phyloP scores from a whole-genome alignment of 2,329 filamentous ascomycete species.

The Clarireedia homoeocarpa region DNA sequence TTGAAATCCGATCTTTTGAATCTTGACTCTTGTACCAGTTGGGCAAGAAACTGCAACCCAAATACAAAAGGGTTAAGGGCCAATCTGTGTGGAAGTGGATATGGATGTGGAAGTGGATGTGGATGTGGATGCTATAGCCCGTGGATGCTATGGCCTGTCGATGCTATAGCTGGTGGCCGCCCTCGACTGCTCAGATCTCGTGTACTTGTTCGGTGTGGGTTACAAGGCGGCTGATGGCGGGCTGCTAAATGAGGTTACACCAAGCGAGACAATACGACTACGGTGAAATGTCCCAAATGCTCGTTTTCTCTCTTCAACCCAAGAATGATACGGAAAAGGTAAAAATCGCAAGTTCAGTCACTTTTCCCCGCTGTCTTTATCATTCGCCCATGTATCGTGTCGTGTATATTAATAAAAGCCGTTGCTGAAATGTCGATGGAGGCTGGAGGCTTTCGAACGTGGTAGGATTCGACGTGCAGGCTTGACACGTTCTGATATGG shows the following conservation, averaged over 20 bases:
- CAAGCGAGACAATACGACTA: conserved; percentile 15
- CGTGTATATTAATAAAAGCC: not conserved
- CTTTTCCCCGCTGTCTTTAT: not conserved
- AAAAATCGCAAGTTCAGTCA: not conserved
- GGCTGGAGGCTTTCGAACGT: not conserved
- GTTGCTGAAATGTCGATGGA: not conserved
- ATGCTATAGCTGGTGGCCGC: not conserved
- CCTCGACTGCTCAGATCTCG: conserved; percentile 15
- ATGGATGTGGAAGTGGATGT: not conserved
- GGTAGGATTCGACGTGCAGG: conserved; percentile 2
- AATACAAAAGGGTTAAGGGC: conserved; percentile 11
- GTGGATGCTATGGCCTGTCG: too few relatives aligned
- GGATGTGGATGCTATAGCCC: not conserved
- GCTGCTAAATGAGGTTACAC: conserved; percentile 19
- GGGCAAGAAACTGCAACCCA: conserved; percentile 3
- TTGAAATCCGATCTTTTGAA: not conserved
- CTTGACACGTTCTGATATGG: conserved; percentile 7
- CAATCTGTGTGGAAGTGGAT: conserved; percentile 1
- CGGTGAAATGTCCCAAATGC: conserved; percentile 10
- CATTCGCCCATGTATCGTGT: conserved; percentile 3
- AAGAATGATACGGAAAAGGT: not conserved
- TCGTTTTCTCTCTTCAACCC: not conserved
- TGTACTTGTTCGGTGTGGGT: not conserved
- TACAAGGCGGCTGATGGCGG: conserved; percentile 20
- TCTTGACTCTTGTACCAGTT: not conserved